Percentiles rank a stretch among this genome's conserved stretches.
phyloP scores from a whole-genome alignment of 345 rosid species.

The Litchi chinensis region DNA sequence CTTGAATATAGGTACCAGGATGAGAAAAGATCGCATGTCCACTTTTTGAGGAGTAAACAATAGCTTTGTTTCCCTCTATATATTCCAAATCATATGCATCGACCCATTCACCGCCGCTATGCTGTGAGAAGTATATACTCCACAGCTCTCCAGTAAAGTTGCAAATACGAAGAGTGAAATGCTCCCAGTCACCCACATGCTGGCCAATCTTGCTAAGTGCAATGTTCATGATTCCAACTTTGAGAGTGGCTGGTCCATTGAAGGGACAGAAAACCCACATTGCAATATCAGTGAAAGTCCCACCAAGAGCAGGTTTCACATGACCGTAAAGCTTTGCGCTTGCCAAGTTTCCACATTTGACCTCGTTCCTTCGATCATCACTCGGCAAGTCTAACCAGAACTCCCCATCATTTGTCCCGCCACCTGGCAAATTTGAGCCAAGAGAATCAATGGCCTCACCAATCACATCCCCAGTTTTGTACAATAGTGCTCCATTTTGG shows the following conservation, averaged over 20 bases:
- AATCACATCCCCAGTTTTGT: slow-evolving; percentile 36
- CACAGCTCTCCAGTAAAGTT: slow-evolving; percentile 79
- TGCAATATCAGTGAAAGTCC: slow-evolving; percentile 76
- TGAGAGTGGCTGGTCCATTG: slow-evolving; percentile 85
- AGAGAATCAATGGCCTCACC: slow-evolving; percentile 48
- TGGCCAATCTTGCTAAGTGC: slow-evolving; percentile 66
- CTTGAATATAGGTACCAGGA: slow-evolving; percentile 71
- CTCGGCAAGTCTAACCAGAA: slow-evolving; percentile 77
- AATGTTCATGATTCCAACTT: slow-evolving; percentile 51
- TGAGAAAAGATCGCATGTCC: slow-evolving; percentile 88
- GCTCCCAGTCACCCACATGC: slow-evolving; percentile 97
- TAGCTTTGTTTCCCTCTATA: slow-evolving; percentile 56
- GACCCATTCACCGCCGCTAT: slow-evolving; percentile 86
- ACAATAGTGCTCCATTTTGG: slow-evolving; percentile 59
- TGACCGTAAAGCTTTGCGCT: slow-evolving; percentile 78
- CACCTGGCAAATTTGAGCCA: slow-evolving; percentile 74
- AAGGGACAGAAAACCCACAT: slow-evolving; percentile 93
- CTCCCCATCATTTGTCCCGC: slow-evolving; percentile 62
- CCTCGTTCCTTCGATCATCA: slow-evolving; percentile 29
- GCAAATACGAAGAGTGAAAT: slow-evolving; percentile 81
- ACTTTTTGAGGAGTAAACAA: slow-evolving; percentile 63
- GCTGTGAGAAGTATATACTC: slow-evolving; percentile 86
- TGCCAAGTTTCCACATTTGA: slow-evolving; percentile 64
- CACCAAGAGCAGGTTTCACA: slow-evolving; percentile 83
- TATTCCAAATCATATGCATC: slow-evolving; percentile 71